Conservation (phyloP, 2,329 filamentous ascomycete species). For the Diaporthe citri region DNA sequence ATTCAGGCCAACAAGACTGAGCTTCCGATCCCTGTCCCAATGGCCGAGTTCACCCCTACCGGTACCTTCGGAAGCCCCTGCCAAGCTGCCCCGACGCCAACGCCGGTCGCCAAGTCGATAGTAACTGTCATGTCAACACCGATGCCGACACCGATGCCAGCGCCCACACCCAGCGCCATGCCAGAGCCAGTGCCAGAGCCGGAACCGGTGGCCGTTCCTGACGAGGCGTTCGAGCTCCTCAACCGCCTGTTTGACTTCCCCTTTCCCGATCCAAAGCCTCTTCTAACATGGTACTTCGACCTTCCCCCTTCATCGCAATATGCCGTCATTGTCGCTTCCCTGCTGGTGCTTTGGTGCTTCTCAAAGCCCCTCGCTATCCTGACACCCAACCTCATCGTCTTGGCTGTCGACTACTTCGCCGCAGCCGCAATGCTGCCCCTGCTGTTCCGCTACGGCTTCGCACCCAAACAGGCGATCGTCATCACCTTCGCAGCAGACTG, state of each 20-base stretch:
- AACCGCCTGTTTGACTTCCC: neutral
- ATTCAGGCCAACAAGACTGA: neutral
- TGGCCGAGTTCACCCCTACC: neutral
- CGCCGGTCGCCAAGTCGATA: neutral
- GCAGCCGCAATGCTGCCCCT: neutral
- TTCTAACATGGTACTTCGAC: neutral
- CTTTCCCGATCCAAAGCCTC: neutral
- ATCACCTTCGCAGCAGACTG: too few relatives aligned
- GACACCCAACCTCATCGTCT: too few relatives aligned
- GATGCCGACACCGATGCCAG: neutral
- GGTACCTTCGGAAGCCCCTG: neutral
- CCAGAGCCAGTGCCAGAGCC: neutral
- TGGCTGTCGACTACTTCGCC: neutral
- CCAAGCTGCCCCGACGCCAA: neutral
- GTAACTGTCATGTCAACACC: neutral
- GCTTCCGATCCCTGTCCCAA: neutral
- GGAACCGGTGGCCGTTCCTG: neutral
- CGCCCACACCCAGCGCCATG: neutral
- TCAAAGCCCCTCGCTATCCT: neutral
- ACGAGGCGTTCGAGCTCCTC: neutral
- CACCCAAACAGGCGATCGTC: neutral
- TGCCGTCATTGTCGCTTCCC: too few relatives aligned
- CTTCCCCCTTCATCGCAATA: neutral
- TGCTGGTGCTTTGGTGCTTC: neutral
- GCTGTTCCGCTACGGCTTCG: neutral